Evolutionary conservation across 1,139 yeast genomes (phyloP).

Genomic region (Lodderomyces elongisporus): DNA sequence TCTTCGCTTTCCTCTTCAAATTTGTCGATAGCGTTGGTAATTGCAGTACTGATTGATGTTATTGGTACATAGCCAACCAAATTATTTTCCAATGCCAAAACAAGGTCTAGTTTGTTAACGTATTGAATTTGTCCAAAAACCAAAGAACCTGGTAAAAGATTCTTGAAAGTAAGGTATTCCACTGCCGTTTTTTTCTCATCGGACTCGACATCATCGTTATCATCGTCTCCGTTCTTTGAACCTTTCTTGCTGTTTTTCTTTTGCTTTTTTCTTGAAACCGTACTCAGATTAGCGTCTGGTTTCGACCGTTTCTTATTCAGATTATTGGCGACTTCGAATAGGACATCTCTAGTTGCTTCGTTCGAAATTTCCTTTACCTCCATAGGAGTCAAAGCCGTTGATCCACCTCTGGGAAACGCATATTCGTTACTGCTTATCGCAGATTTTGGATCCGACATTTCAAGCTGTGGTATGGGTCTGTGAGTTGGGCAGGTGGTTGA

Average conservation of each 20-base stretch:
- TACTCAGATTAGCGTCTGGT: constrained; percentile 18
- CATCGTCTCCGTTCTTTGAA: constrained; percentile 19
- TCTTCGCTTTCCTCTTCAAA: constrained; percentile 39
- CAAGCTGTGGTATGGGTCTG: too few relatives aligned
- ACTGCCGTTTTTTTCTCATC: constrained; percentile 34
- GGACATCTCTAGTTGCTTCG: constrained; percentile 84
- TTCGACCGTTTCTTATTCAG: constrained; percentile 24
- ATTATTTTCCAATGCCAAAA: constrained; percentile 76
- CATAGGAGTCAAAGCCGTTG: constrained; percentile 76
- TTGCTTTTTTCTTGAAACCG: constrained; percentile 18
- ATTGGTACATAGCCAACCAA: constrained; percentile 77
- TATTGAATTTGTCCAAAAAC: constrained; percentile 72
- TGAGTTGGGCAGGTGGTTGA: too few relatives aligned
- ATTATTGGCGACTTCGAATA: constrained; percentile 50
- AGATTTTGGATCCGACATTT: constrained; percentile 17
- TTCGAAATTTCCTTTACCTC: constrained; percentile 91
- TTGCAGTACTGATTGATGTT: constrained; percentile 63
- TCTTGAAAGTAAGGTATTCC: constrained; percentile 59
- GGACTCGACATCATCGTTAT: constrained; percentile 17
- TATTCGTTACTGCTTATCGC: constrained; percentile 48
- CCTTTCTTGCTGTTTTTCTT: constrained; percentile 34
- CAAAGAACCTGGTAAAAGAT: constrained; percentile 62
- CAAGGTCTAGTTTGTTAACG: constrained; percentile 59
- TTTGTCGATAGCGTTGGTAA: constrained; percentile 53
- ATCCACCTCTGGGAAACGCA: constrained; percentile 95